Conservation (phyloP, 2,329 filamentous ascomycete genomes). For the Aspergillus japonicus region DNA sequence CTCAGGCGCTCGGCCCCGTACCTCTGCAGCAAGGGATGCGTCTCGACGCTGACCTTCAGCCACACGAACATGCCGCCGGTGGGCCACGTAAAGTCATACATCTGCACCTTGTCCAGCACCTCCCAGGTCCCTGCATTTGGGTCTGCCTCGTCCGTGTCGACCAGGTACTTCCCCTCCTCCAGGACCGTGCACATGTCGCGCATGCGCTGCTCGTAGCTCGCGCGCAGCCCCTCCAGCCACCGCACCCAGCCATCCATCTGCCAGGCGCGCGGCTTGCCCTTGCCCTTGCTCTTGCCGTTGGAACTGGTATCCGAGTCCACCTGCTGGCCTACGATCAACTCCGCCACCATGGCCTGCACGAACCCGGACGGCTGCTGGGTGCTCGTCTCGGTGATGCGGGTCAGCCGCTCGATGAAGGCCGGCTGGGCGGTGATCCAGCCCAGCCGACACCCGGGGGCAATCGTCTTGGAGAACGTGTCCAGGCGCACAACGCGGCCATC, state of each 20-base stretch:
- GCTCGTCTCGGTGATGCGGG: constrained; percentile 70
- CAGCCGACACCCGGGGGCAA: constrained; percentile 83
- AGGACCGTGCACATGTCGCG: constrained; percentile 71
- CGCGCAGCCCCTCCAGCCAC: constrained; percentile 83
- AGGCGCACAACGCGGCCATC: constrained; percentile 86
- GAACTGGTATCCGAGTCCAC: constrained; percentile 46
- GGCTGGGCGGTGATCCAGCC: constrained; percentile 91
- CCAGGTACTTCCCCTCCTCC: constrained; percentile 64
- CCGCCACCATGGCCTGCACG: constrained; percentile 71
- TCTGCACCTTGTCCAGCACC: constrained; percentile 69
- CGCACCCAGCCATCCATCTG: constrained; percentile 81
- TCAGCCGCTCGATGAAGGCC: constrained; percentile 69
- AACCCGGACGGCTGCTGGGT: constrained; percentile 89
- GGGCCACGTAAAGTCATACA: constrained; percentile 77
- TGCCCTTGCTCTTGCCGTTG: constrained; percentile 32
- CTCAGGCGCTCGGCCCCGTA: constrained; percentile 59
- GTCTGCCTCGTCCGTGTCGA: constrained; percentile 58
- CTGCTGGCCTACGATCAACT: constrained; percentile 66
- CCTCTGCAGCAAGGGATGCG: constrained; percentile 65
- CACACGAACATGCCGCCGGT: constrained; percentile 92
- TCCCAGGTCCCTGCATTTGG: constrained; percentile 63
- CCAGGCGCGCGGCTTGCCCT: constrained; percentile 63
- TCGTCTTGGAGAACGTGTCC: constrained; percentile 91
- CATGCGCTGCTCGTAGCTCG: constrained; percentile 84
- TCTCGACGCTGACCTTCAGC: constrained; percentile 69